A percentile compares a stretch with the other conserved stretches of the same genome.
phyloP scores from a whole-genome alignment of 2,329 filamentous ascomycete species.

The Huntiella abstrusa region DNA sequence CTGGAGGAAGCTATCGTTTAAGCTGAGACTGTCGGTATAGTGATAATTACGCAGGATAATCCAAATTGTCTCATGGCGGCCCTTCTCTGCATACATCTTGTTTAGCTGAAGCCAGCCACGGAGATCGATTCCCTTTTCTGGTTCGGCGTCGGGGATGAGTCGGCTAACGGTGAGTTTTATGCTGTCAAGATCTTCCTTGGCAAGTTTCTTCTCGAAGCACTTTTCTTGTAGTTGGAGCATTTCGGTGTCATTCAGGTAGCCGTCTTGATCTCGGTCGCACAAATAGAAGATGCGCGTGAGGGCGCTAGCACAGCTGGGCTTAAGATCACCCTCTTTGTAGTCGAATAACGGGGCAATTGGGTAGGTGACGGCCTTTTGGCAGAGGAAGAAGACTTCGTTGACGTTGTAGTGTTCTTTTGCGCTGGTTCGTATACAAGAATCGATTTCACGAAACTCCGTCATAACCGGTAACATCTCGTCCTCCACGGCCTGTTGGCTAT shows the following conservation, averaged over 20 bases:
- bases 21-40: constrained; percentile 84
- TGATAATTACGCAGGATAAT: constrained; percentile 88
- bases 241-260: constrained; percentile 74
- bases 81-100: constrained; percentile 92
- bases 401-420: constrained; percentile 84
- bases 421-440: constrained; percentile 90
- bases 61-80: constrained; percentile 95
- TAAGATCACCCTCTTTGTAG: constrained; percentile 76
- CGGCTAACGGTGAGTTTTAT: constrained; percentile 78
- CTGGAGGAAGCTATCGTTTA: constrained; percentile 79
- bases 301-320: constrained; percentile 74
- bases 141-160: constrained; percentile 40
- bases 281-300: constrained; percentile 85
- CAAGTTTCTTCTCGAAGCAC: constrained; percentile 77
- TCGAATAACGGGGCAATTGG: constrained; percentile 93
- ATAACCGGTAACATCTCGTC: constrained; percentile 98
- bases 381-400: constrained; percentile 92
- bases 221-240: constrained; percentile 79
- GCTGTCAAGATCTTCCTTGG: constrained; percentile 63
- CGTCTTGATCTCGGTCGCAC: constrained; percentile 91
- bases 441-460: constrained; percentile 97
- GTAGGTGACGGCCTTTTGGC: constrained; percentile 93
- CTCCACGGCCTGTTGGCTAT: constrained; percentile 68
- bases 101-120: constrained; percentile 77
- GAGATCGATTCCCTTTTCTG: constrained; percentile 57